Evolutionary conservation across 1,284 basidiomycete genomes (phyloP), one percentile per base, ranked within the genome.

Genomic region (Moesziomyces sp.): DNA sequence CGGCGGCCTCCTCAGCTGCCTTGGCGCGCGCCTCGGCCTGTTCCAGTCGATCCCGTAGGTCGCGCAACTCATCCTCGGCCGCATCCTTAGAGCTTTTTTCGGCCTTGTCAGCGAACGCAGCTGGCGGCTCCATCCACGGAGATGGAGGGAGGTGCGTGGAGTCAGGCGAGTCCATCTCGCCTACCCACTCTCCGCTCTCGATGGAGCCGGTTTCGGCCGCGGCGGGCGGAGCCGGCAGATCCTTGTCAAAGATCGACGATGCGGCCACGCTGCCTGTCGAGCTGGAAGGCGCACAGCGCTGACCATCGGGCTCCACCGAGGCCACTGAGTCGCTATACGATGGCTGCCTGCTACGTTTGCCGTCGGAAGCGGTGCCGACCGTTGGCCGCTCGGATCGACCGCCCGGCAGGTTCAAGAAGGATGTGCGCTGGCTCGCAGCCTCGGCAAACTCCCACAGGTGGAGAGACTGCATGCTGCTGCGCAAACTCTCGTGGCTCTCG

Each of bases 171-270:
- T 28, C 52, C 16, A 51, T 3, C 9, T 34, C 51, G 4, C 51
- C 52, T 0, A 30, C 43, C 52, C 62, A 53, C 4, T 58, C 46
- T 26, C 50, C 46, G 10, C 51, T 46, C 11, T 45, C 52, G 11
- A 35, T 26, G 19, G 35, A 46, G 4, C 7, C 48, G 19, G 16
- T 30, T 2, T 19, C 44, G 3, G 21, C 10, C 14, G 46, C 48
- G 1, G 28, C 11, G 0, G 63, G 63, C 8, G 46, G 47, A 6
- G 55, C 46, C 11, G 63, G 63, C 7, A 66, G 50, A 28, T 66
- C 63, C 40, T 66, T 66, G 42, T 66, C 63, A 14, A 66, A 66
- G 44, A 59, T 54, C 5, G 57, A 59, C 1, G 52, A 48, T 3
- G 49, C 57, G 10, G 30, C 53, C 0, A 55, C 40, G n/a, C 63